These are phyloP conservation scores for Thuja plicata DNA, from an alignment of 83 land plant genomes.

Conservation along the genomic window DNA sequence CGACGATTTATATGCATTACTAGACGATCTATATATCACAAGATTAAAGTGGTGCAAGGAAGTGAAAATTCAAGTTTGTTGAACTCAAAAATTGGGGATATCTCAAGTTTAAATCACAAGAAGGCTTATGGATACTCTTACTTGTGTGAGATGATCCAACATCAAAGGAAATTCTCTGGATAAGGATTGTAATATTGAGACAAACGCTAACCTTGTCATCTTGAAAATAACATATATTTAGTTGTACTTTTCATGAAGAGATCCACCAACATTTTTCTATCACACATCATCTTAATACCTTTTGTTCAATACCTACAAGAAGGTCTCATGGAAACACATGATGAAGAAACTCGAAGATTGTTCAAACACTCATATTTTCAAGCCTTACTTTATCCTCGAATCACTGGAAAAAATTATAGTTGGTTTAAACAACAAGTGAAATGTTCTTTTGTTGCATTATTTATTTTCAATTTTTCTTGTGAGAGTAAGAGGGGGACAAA, in stretches of 20 bases:
- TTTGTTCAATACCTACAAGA: slow-evolving; percentile 25
- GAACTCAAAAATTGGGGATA: slow-evolving; percentile 52
- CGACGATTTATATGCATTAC: slow-evolving; percentile 71
- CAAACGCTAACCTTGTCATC: background rate
- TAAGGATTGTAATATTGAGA: slow-evolving; percentile 30
- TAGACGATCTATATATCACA: slow-evolving; percentile 87
- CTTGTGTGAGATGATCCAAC: slow-evolving; percentile 93
- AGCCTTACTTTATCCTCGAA: slow-evolving; percentile 76
- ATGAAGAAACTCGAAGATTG: slow-evolving; percentile 84
- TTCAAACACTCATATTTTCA: slow-evolving; percentile 81
- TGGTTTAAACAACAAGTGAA: slow-evolving; percentile 65
- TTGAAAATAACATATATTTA: background rate
- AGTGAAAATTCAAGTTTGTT: background rate
- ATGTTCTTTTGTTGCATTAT: background rate
- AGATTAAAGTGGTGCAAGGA: slow-evolving; percentile 55
- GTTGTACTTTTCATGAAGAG: background rate
- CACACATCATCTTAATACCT: background rate
- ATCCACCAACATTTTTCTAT: background rate
- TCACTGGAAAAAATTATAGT: slow-evolving; percentile 67
- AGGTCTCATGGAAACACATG: slow-evolving; percentile 78
- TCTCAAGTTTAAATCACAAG: slow-evolving; percentile 71
- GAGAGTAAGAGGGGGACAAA: too few relatives aligned
- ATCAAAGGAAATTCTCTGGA: slow-evolving; percentile 41
- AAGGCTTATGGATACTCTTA: slow-evolving; percentile 76
- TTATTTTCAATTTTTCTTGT: background rate